Conservation (phyloP, 176 grass and related monocot species). For the Oryza glaberrima region DNA sequence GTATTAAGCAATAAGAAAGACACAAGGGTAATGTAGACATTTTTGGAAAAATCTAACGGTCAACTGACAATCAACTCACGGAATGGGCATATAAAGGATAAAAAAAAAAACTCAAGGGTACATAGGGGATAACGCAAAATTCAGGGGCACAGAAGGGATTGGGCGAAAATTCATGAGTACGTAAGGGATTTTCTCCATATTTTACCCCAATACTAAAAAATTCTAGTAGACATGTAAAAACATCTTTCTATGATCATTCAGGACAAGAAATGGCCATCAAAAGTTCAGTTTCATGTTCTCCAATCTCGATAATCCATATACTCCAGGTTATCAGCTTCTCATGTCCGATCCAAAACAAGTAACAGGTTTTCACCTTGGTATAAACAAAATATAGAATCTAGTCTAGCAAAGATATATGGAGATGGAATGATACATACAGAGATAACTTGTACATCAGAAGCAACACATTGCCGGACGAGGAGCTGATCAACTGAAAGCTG, state of each 20-base stretch:
- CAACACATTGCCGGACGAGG: background rate
- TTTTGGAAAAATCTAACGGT: too few relatives aligned
- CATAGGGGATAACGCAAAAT: too few relatives aligned
- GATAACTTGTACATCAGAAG: slow-evolving; percentile 11
- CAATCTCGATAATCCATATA: background rate
- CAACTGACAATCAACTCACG: too few relatives aligned
- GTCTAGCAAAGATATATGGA: background rate
- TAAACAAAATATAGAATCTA: slow-evolving; percentile 3
- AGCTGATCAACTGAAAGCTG: background rate
- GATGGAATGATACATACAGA: slow-evolving; percentile 30
- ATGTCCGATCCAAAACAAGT: background rate
- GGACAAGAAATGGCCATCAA: background rate
- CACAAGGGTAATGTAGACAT: too few relatives aligned
- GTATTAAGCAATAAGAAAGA: too few relatives aligned
- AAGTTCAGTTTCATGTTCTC: background rate
- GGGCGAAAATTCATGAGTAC: too few relatives aligned
- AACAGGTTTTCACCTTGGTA: background rate
- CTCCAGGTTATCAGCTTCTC: background rate
- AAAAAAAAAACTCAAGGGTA: too few relatives aligned
- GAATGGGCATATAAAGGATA: too few relatives aligned
- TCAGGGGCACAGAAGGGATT: too few relatives aligned
- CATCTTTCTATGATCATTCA: background rate
- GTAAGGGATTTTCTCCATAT: background rate
- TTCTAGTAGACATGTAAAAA: background rate
- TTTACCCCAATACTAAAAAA: background rate